These are phyloP conservation scores for Hippophae gyantsensis DNA, from an alignment of 306 rosid species.

Conservation along the genomic window DNA sequence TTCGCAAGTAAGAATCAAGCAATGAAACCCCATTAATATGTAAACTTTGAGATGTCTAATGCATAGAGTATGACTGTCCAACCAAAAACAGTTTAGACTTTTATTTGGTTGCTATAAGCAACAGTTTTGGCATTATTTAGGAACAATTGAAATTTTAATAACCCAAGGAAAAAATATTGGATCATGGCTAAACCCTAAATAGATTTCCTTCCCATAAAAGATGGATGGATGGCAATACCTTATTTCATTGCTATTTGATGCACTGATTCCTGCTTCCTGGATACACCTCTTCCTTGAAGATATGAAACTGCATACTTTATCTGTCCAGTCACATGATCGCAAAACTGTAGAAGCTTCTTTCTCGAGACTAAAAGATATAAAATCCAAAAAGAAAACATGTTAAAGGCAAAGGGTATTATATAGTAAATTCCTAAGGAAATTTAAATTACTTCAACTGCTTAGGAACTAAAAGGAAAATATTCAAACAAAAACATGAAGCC, in stretches of 20 bases:
- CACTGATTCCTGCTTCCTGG: conserved; percentile 33
- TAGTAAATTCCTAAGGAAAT: not conserved
- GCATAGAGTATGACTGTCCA: too few relatives aligned
- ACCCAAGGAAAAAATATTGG: not conserved
- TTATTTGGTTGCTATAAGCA: not conserved
- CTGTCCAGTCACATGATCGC: conserved; percentile 73
- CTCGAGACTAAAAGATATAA: conserved; percentile 42
- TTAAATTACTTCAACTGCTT: not conserved
- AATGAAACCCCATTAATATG: too few relatives aligned
- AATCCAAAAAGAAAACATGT: conserved; percentile 1
- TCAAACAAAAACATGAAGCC: too few relatives aligned
- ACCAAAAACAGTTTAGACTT: too few relatives aligned
- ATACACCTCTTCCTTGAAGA: conserved; percentile 47
- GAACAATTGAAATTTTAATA: not conserved
- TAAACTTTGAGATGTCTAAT: too few relatives aligned
- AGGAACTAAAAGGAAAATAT: too few relatives aligned
- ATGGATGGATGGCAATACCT: conserved; percentile 29
- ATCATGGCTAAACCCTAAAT: conserved; percentile 2
- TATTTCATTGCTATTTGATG: conserved; percentile 31
- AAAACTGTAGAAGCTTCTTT: conserved; percentile 56
- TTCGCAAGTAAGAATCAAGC: too few relatives aligned
- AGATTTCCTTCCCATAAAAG: not conserved
- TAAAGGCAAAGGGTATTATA: not conserved
- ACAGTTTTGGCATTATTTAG: not conserved
- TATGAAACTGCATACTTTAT: conserved; percentile 53